A percentile compares a stretch with the other conserved stretches of the same genome.
Conservation (phyloP, 805 yeast species). For the Sugiyamaella qingdaonensis region DNA sequence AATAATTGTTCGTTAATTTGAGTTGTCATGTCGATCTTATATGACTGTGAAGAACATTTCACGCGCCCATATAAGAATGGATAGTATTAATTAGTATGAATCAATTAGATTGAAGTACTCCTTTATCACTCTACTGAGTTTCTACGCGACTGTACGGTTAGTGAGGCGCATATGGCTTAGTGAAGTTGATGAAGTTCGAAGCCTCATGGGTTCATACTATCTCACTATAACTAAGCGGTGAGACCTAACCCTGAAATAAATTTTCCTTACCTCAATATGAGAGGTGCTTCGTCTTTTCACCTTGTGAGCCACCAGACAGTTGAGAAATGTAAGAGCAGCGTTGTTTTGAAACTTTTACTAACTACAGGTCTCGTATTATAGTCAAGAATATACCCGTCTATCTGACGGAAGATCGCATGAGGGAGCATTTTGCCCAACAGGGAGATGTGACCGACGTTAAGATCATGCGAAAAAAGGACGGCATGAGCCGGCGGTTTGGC, state of each 20-base stretch:
- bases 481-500: slow-evolving; percentile 89
- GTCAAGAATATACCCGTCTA: slow-evolving; percentile 85
- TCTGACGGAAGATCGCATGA: slow-evolving; percentile 66
- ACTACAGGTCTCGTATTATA: slow-evolving; percentile 65
- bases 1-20: too few relatives aligned
- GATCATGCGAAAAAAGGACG: slow-evolving; percentile 72
- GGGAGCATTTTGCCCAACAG: slow-evolving; percentile 53
- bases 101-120: too few relatives aligned
- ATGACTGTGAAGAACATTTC: too few relatives aligned
- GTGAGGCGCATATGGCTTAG: too few relatives aligned
- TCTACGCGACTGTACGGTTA: too few relatives aligned
- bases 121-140: too few relatives aligned
- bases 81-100: too few relatives aligned
- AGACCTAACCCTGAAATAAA: neutral
- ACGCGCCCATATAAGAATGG: too few relatives aligned
- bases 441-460: slow-evolving; percentile 80
- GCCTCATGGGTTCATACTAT: too few relatives aligned
- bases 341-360: neutral
- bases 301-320: neutral
- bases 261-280: neutral
- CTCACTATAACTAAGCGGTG: too few relatives aligned
- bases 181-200: too few relatives aligned
- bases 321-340: neutral
- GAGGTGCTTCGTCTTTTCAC: neutral
- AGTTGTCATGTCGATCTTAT: too few relatives aligned